Evolutionary conservation across 192 early-diverging fungal genomes (phyloP).

Genomic region (Coemansia sp.): DNA sequence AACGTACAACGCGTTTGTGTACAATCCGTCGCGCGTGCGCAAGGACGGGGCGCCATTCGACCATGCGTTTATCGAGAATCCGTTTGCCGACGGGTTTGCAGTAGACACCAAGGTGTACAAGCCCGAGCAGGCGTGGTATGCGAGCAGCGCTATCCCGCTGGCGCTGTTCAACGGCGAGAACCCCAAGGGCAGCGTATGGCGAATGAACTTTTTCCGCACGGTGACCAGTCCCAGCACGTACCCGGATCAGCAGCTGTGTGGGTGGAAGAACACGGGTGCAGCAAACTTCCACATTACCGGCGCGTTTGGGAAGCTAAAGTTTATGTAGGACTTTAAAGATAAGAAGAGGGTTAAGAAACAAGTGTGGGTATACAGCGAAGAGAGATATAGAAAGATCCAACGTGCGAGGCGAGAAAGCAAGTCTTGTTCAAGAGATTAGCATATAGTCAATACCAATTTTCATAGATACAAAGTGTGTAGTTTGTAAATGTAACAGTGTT

Average conservation of each 20-base stretch:
- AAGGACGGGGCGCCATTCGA: slow-evolving; percentile 37
- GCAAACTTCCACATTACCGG: slow-evolving; percentile 50
- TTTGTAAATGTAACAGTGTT: not conserved
- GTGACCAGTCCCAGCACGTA: slow-evolving; percentile 28
- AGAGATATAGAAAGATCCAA: no score
- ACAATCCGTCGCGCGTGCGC: slow-evolving; percentile 41
- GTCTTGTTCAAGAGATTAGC: not conserved
- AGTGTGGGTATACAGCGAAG: no score
- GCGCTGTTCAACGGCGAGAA: slow-evolving; percentile 50
- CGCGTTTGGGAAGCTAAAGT: slow-evolving; percentile 29
- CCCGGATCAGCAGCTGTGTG: slow-evolving; percentile 48
- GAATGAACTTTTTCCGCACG: slow-evolving; percentile 54
- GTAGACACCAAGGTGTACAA: slow-evolving; percentile 33
- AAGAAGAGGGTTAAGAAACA: no score
- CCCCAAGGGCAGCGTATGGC: slow-evolving; percentile 33
- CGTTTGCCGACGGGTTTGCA: slow-evolving; percentile 45
- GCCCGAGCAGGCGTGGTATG: slow-evolving; percentile 18
- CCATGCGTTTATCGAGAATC: slow-evolving; percentile 36
- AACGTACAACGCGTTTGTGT: slow-evolving; percentile 48
- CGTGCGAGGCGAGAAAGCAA: no score
- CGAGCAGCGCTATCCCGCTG: slow-evolving; percentile 30
- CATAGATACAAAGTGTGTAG: no score
- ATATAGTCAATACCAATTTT: not conserved
- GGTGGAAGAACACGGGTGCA: slow-evolving; percentile 38
- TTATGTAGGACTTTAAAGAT: no score